Evolutionary conservation across 129 eudicot species (phyloP).

Genomic region (Helichrysum umbraculigerum): DNA sequence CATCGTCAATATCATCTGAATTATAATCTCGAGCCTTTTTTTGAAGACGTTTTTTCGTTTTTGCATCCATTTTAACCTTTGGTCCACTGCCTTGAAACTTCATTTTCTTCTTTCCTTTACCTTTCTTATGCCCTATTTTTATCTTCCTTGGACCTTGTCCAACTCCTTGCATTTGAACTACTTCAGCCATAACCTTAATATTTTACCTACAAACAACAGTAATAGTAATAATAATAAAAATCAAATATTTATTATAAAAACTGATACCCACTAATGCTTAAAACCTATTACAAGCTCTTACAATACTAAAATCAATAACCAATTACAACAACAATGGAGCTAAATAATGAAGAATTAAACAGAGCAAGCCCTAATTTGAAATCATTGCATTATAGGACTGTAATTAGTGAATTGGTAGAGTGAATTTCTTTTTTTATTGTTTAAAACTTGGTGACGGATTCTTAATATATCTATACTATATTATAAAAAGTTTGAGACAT

Average conservation of each 20-base stretch:
- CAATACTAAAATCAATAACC: too few species aligned
- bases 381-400: too few species aligned
- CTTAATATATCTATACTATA: too few species aligned
- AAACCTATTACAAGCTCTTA: not conserved
- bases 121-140: conserved; percentile 45
- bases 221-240: not conserved
- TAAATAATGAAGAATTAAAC: not conserved
- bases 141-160: conserved; percentile 35
- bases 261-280: not conserved
- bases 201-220: not conserved
- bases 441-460: too few species aligned
- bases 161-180: conserved; percentile 33
- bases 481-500: too few species aligned
- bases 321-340: not conserved
- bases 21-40: conserved; percentile 83
- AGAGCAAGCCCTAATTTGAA: not conserved
- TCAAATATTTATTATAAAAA: not conserved
- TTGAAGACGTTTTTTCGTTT: conserved; percentile 53
- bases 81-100: conserved; percentile 45
- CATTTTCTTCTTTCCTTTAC: conserved; percentile 49
- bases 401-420: not conserved
- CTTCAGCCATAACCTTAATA: conserved; percentile 32
- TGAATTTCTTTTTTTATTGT: too few species aligned
- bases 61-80: conserved; percentile 49
- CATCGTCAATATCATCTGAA: conserved; percentile 63